Evolutionary conservation across 306 rosid genomes (phyloP).

Genomic region (Sindora glabra): DNA sequence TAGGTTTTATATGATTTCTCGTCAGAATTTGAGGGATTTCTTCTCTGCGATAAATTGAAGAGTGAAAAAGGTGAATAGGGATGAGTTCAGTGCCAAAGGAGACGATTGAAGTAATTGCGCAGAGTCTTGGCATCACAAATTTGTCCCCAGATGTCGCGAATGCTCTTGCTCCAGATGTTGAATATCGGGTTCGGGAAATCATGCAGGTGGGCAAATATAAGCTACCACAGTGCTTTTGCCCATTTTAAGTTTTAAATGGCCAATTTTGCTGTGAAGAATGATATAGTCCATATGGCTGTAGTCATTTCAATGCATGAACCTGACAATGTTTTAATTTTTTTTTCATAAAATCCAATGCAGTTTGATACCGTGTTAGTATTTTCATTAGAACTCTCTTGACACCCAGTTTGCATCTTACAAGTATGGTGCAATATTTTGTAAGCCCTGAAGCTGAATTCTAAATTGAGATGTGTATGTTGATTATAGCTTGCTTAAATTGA

Average conservation of each 20-base stretch:
- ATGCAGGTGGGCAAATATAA: slow-evolving; percentile 69
- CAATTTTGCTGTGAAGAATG: no score
- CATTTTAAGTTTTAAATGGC: neutral
- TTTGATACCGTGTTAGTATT: no score
- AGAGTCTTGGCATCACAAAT: slow-evolving; percentile 77
- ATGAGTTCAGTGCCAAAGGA: slow-evolving; percentile 79
- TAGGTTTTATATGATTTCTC: neutral
- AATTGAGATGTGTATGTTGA: neutral
- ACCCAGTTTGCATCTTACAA: neutral
- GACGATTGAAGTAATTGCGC: slow-evolving; percentile 86
- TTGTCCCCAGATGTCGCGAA: slow-evolving; percentile 69
- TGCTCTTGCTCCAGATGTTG: slow-evolving; percentile 84
- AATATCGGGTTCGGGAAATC: slow-evolving; percentile 84
- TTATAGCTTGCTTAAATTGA: neutral
- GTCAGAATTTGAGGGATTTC: neutral
- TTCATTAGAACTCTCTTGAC: neutral
- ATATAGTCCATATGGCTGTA: neutral
- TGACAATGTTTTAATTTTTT: neutral
- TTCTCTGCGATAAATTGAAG: neutral
- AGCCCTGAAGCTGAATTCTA: neutral
- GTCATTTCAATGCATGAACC: neutral
- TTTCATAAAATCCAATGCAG: neutral
- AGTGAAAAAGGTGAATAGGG: neutral
- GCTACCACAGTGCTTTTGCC: neutral
- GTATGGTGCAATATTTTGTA: neutral